A percentile compares a stretch with the other conserved stretches of the same genome.
Evolutionary conservation across 129 eudicot species (phyloP).

Genomic region (Centella asiatica): DNA sequence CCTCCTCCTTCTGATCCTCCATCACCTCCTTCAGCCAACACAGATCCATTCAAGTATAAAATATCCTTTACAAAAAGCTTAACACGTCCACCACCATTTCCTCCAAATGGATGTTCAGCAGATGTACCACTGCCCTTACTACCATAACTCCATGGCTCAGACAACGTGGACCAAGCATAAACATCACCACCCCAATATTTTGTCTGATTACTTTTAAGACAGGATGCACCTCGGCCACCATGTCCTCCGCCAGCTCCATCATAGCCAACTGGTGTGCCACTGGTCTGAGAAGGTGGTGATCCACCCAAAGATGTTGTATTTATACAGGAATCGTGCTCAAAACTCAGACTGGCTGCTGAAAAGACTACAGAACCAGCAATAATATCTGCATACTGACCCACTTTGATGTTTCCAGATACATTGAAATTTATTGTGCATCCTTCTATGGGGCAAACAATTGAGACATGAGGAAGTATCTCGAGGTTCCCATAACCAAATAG

Average conservation of each 20-base stretch:
- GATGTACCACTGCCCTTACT: conserved; percentile 85
- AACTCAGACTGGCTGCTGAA: conserved; percentile 49
- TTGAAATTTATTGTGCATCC: conserved; percentile 74
- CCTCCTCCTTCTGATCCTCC: conserved; percentile 84
- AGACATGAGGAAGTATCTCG: conserved; percentile 68
- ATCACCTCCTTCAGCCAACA: conserved; percentile 77
- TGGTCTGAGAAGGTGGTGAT: conserved; percentile 79
- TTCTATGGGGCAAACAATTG: conserved; percentile 54
- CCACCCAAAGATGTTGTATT: conserved; percentile 76
- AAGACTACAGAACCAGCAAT: conserved; percentile 63
- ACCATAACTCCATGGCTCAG: conserved; percentile 84
- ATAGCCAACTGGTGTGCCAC: conserved; percentile 84
- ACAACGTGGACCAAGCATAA: conserved; percentile 76
- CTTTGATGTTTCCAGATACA: conserved; percentile 65
- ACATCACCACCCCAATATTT: conserved; percentile 92
- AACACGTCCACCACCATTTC: conserved; percentile 87
- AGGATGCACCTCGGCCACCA: conserved; percentile 94
- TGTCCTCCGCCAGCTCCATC: conserved; percentile 98
- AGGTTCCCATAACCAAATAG: conserved; percentile 57
- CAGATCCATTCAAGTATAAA: conserved; percentile 69
- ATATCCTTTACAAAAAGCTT: conserved; percentile 41
- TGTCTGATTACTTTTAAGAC: conserved; percentile 43
- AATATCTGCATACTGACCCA: conserved; percentile 57
- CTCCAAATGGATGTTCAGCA: conserved; percentile 48
- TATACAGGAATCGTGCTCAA: conserved; percentile 56